Evolutionary conservation across 495 filamentous ascomycete species (phyloP).

Genomic region (Oidiodendron maius): DNA sequence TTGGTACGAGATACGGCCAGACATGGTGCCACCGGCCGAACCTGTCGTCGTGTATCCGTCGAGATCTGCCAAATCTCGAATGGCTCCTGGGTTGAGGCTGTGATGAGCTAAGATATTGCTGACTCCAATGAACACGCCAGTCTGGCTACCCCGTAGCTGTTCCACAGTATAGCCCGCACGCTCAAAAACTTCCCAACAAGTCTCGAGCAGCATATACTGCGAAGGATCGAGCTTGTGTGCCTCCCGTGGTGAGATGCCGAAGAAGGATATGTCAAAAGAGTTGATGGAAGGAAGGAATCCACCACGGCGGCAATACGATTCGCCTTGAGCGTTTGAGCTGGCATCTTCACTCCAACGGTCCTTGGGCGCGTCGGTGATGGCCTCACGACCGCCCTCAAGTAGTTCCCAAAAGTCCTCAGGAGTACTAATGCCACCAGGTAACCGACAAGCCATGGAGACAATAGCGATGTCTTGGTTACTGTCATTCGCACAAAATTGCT

Average conservation of each 20-base stretch:
- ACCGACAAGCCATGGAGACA: constrained; percentile 54
- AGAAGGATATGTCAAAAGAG: constrained; percentile 53
- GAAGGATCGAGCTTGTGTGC: constrained; percentile 52
- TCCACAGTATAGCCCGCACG: constrained; percentile 85
- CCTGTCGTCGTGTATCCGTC: constrained; percentile 33
- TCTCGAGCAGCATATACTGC: constrained; percentile 49
- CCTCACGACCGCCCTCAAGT: too few species aligned
- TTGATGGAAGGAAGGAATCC: constrained; percentile 40
- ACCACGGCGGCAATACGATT: too few species aligned
- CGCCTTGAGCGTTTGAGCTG: too few species aligned
- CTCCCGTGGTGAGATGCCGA: constrained; percentile 50
- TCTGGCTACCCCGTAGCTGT: constrained; percentile 72
- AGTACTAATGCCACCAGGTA: constrained; percentile 49
- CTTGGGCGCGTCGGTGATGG: too few species aligned
- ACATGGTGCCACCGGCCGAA: constrained; percentile 40
- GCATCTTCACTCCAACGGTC: too few species aligned
- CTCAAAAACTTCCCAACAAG: constrained; percentile 50
- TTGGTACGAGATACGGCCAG: constrained; percentile 54
- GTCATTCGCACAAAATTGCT: too few species aligned
- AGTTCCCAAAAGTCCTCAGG: constrained; percentile 54
- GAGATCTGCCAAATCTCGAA: constrained; percentile 56
- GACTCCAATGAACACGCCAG: constrained; percentile 70
- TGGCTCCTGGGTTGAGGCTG: too few species aligned
- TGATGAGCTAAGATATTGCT: too few species aligned
- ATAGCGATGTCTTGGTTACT: too few species aligned